These are phyloP conservation scores for Orobanche coerulescens DNA, from an alignment of 257 asterid genomes.

Conservation along the genomic window DNA sequence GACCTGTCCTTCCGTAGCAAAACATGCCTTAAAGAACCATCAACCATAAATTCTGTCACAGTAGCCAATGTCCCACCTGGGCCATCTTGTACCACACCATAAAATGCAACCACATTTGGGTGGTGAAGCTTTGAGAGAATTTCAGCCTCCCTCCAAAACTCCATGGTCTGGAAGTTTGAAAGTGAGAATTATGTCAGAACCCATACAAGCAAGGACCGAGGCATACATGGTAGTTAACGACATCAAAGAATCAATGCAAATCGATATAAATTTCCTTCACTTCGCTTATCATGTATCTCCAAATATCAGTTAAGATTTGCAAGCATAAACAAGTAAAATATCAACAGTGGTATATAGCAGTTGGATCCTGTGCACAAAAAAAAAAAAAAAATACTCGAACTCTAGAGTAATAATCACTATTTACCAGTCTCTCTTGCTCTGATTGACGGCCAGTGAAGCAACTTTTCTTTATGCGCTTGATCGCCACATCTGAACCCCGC, in stretches of 20 bases:
- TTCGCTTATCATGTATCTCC: conserved; percentile 3
- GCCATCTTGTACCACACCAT: conserved; percentile 66
- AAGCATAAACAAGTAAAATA: neutral
- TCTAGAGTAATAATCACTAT: conserved; percentile 1
- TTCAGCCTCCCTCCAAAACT: conserved; percentile 67
- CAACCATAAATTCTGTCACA: conserved; percentile 58
- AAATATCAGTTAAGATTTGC: neutral
- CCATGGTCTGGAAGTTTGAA: conserved; percentile 34
- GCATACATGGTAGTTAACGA: neutral
- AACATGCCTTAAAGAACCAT: conserved; percentile 61
- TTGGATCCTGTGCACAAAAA: neutral
- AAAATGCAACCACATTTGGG: conserved; percentile 66
- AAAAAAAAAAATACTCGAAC: neutral
- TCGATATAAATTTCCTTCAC: neutral
- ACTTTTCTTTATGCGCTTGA: conserved; percentile 67
- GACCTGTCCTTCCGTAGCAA: conserved; percentile 59
- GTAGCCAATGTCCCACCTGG: conserved; percentile 63
- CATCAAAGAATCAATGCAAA: neutral
- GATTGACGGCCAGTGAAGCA: conserved; percentile 72
- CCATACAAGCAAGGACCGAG: conserved; percentile 11
- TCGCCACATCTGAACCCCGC: conserved; percentile 63
- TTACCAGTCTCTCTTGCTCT: conserved; percentile 73
- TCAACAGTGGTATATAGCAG: neutral
- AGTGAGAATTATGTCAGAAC: conserved; percentile 6
- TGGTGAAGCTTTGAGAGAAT: conserved; percentile 65